Percentiles rank a stretch among this genome's conserved stretches.
These are phyloP conservation scores for Diaporthe capsici DNA, from an alignment of 2,329 filamentous ascomycete genomes.

Conservation along the genomic window DNA sequence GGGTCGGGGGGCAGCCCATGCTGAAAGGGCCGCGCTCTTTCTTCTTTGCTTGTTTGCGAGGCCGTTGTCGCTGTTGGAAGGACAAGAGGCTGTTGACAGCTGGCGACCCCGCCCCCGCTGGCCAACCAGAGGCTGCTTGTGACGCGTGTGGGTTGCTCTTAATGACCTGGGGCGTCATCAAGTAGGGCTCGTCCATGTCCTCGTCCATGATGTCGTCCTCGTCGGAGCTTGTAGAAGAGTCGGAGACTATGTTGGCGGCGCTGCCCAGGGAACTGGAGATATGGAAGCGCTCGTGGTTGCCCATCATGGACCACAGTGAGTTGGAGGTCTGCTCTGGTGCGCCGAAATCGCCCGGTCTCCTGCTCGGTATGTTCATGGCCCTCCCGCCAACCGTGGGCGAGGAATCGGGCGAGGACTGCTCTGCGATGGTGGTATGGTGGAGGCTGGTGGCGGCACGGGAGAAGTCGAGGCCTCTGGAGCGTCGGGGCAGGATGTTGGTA, in stretches of 20 bases:
- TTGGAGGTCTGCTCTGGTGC: slow-evolving; percentile 76
- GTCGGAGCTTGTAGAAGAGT: slow-evolving; percentile 80
- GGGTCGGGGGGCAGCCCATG: slow-evolving; percentile 63
- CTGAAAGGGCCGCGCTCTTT: slow-evolving; percentile 62
- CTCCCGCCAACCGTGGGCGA: slow-evolving; percentile 85
- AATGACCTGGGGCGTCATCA: slow-evolving; percentile 84
- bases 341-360: slow-evolving; percentile 63
- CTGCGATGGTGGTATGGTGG: slow-evolving; percentile 94
- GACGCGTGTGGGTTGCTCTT: slow-evolving; percentile 61
- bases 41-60: slow-evolving; percentile 76
- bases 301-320: slow-evolving; percentile 79
- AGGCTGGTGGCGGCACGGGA: slow-evolving; percentile 93
- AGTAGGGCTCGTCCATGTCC: slow-evolving; percentile 83
- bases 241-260: slow-evolving; percentile 81
- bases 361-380: slow-evolving; percentile 73
- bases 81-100: slow-evolving; percentile 84
- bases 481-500: slow-evolving; percentile 83
- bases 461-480: slow-evolving; percentile 93
- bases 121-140: slow-evolving; percentile 42
- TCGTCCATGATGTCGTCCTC: slow-evolving; percentile 80
- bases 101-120: slow-evolving; percentile 74
- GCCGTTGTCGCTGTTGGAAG: slow-evolving; percentile 82
- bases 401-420: slow-evolving; percentile 89
- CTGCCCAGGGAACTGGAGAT: slow-evolving; percentile 84
- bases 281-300: slow-evolving; percentile 76